Evolutionary conservation across 306 rosid species (phyloP), one percentile per base, ranked within the genome.

Genomic region (Mimosa bimucronata): DNA sequence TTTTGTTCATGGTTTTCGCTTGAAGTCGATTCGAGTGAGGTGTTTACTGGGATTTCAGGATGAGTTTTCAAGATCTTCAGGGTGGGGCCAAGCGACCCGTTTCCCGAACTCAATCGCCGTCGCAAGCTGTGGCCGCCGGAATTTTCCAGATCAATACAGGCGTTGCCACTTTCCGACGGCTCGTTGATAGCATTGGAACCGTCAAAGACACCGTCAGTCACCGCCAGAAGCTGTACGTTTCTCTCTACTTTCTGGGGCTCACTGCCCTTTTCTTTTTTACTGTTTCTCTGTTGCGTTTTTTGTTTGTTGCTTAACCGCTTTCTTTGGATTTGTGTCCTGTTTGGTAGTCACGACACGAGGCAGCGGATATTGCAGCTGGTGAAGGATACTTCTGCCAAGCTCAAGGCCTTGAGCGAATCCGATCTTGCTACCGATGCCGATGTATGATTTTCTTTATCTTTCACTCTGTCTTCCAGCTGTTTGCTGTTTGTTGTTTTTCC

Each of bases 111-210:
- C 34, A 38, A 65, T 57, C 78, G 57, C 92, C 85, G 26, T 82
- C 94, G 11, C 97, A 90, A 82, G 93, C 89, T 42, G 80, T 92
- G 46, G 92, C 95, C 6, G 89, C 95, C 44, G 93, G 89, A 45
- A 90, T 92, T 81, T 92, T 89, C 84, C 95, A 92, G 93, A 89
- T 92, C 85, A 92, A 92, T 82, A 90, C 95, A 14, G 89, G 95
- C 88, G 93, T 89, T 31, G 80, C 85, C 67, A 83, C 86, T 81
- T 92, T 90, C 83, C 93, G 89, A 5, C 92, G 97, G 19, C 89
- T 90, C 62, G 95, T 90, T 41, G 93, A 92, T 69, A 86, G 86
- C 46, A 67, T 92, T 34, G 97, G 97, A 81, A 89, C 93, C 78
- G 86, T 84, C 75, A 92, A 86, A 81, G 95, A 90, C 74, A 92